Conservation (phyloP, 2,329 filamentous ascomycete genomes). For the Nakataea oryzae region DNA sequence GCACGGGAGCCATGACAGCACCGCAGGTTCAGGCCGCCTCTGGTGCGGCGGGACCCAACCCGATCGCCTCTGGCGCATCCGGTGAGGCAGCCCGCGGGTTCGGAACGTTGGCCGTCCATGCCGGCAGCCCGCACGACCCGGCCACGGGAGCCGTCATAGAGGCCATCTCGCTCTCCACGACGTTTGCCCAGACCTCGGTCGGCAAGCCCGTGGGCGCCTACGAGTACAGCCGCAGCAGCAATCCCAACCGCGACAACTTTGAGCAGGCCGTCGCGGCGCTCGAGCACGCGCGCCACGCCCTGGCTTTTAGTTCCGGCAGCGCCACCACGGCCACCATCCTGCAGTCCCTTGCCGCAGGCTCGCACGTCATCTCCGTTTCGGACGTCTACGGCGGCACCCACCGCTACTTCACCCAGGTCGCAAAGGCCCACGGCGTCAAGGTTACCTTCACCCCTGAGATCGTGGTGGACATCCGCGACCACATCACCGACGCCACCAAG, state of each 20-base stretch:
- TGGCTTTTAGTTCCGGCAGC: constrained; percentile 90
- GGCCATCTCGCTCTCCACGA: constrained; percentile 90
- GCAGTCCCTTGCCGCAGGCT: constrained; percentile 81
- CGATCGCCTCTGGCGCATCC: constrained; percentile 29
- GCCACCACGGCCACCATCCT: constrained; percentile 89
- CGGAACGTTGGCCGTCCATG: constrained; percentile 90
- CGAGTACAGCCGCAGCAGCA: constrained; percentile 89
- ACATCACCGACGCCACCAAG: constrained; percentile 84
- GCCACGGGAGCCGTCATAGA: constrained; percentile 92
- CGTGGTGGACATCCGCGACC: constrained; percentile 71
- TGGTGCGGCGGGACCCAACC: constrained; percentile 47
- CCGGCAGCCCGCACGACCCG: constrained; percentile 83
- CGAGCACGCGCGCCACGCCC: constrained; percentile 83
- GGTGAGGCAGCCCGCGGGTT: constrained; percentile 50
- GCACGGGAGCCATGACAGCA: constrained; percentile 20
- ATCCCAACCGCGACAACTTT: constrained; percentile 93
- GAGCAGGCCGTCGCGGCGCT: constrained; percentile 84
- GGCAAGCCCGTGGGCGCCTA: constrained; percentile 80
- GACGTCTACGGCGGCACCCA: constrained; percentile 98
- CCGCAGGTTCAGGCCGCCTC: background rate
- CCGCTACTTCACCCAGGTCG: constrained; percentile 97
- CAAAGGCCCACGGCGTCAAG: constrained; percentile 82
- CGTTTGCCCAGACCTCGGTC: constrained; percentile 83
- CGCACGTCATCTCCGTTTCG: constrained; percentile 90
- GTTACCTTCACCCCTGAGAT: constrained; percentile 93